Conservation (phyloP, 352 stramenopile species). For the Globisporangium carolinianum region DNA sequence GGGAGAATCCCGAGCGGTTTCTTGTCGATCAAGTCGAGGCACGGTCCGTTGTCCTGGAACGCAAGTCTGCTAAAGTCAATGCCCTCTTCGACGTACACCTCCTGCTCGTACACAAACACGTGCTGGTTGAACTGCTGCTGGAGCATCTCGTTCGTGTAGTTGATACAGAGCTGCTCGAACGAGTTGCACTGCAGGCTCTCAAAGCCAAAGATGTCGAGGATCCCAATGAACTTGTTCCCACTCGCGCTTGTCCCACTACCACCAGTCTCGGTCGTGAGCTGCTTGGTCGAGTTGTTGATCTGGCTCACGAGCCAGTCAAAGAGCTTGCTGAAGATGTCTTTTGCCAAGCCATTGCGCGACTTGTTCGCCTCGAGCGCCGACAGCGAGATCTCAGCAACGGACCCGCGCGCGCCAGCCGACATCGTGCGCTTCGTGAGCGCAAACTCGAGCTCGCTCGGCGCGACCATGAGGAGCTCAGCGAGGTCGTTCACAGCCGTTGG, state of each 20-base stretch:
- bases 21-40: constrained; percentile 91
- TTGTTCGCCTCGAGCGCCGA: constrained; percentile 78
- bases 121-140: constrained; percentile 94
- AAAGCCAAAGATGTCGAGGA: constrained; percentile 98
- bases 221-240: constrained; percentile 86
- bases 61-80: constrained; percentile 89
- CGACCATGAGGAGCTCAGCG: constrained; percentile 84
- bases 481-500: constrained; percentile 66
- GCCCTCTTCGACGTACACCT: constrained; percentile 96
- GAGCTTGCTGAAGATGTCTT: constrained; percentile 94
- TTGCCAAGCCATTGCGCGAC: constrained; percentile 92
- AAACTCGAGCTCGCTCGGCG: constrained; percentile 74
- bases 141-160: constrained; percentile 96
- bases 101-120: constrained; percentile 96
- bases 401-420: constrained; percentile 76
- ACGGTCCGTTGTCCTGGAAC: constrained; percentile 92
- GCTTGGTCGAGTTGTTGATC: constrained; percentile 89
- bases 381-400: constrained; percentile 80
- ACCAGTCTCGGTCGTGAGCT: constrained; percentile 31
- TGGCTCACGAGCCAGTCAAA: constrained; percentile 95
- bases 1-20: constrained; percentile 90
- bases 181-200: constrained; percentile 92
- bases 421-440: constrained; percentile 87
- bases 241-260: constrained; percentile 13
- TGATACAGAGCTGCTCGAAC: constrained; percentile 96